A percentile compares a stretch with the other conserved stretches of the same genome.
Conservation (phyloP, 345 rosid species). For the Brassica juncea region DNA sequence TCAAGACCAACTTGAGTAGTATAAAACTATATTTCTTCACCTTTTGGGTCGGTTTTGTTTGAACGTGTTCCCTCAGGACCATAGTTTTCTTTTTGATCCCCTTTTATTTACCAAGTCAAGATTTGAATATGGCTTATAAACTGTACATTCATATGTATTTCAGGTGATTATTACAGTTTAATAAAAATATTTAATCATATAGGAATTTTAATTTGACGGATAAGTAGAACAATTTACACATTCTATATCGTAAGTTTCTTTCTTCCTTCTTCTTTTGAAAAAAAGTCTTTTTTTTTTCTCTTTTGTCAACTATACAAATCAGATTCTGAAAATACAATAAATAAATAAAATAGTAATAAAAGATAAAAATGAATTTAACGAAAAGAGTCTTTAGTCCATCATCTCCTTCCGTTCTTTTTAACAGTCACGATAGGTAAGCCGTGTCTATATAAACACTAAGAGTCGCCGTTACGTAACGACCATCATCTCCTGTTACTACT, state of each 20-base stretch:
- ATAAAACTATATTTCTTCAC: neutral
- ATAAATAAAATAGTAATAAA: no score
- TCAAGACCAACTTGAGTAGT: conserved; percentile 16
- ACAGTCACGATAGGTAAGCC: conserved; percentile 22
- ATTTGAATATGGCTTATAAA: neutral
- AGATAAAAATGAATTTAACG: neutral
- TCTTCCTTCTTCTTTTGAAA: no score
- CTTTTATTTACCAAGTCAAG: neutral
- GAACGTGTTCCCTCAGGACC: conserved; percentile 17
- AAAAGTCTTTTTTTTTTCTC: no score
- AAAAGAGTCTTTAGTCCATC: neutral
- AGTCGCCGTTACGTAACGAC: conserved; percentile 43
- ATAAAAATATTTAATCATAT: no score
- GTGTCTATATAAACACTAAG: conserved; percentile 36
- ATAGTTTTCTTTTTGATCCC: neutral
- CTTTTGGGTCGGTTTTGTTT: neutral
- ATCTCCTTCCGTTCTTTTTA: neutral
- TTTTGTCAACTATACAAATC: no score
- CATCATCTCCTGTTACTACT: conserved; percentile 22
- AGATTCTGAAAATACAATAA: no score
- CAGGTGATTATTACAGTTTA: neutral
- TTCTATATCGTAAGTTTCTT: neutral
- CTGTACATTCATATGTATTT: neutral
- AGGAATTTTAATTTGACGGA: no score
- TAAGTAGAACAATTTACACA: neutral